Evolutionary conservation across 495 filamentous ascomycete genomes (phyloP).

Genomic region (Penicillium herquei): DNA sequence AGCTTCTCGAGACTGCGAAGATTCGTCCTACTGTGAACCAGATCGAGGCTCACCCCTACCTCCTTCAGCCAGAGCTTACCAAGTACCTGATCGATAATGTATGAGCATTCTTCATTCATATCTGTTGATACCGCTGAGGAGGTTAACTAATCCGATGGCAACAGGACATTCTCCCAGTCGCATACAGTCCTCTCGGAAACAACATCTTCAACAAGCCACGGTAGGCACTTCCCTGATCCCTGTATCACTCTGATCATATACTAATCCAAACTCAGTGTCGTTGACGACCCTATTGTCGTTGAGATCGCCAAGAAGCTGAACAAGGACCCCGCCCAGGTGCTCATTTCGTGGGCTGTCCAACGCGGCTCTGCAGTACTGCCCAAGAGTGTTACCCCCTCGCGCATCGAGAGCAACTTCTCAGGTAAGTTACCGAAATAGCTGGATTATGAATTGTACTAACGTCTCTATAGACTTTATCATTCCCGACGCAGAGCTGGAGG

Average conservation of each 20-base stretch:
- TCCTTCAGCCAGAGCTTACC: slow-evolving; percentile 66
- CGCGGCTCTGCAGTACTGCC: slow-evolving; percentile 60
- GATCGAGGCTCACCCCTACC: slow-evolving; percentile 83
- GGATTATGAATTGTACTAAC: slow-evolving; percentile 3
- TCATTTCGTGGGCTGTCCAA: slow-evolving; percentile 82
- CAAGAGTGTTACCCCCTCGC: slow-evolving; percentile 57
- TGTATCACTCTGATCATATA: neutral
- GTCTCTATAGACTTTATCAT: slow-evolving; percentile 42
- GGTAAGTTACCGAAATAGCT: slow-evolving; percentile 12
- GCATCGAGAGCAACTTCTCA: slow-evolving; percentile 60
- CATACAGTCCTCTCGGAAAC: slow-evolving; percentile 55
- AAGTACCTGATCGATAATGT: slow-evolving; percentile 31
- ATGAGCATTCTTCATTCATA: neutral
- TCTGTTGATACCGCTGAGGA: neutral
- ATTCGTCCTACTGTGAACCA: slow-evolving; percentile 73
- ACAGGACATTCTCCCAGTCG: slow-evolving; percentile 48
- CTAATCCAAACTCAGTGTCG: slow-evolving; percentile 29
- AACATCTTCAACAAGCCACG: slow-evolving; percentile 48
- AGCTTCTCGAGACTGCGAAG: slow-evolving; percentile 61
- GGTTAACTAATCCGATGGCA: neutral
- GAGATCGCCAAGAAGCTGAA: slow-evolving; percentile 63
- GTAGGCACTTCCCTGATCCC: slow-evolving; percentile 12
- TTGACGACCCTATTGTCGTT: slow-evolving; percentile 61
- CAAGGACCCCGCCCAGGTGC: slow-evolving; percentile 67
- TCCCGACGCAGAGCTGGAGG: slow-evolving; percentile 43